Base-by-base conservation (phyloP, 768 basidiomycete genomes). In the Coprinopsis marcescibilis region DNA sequence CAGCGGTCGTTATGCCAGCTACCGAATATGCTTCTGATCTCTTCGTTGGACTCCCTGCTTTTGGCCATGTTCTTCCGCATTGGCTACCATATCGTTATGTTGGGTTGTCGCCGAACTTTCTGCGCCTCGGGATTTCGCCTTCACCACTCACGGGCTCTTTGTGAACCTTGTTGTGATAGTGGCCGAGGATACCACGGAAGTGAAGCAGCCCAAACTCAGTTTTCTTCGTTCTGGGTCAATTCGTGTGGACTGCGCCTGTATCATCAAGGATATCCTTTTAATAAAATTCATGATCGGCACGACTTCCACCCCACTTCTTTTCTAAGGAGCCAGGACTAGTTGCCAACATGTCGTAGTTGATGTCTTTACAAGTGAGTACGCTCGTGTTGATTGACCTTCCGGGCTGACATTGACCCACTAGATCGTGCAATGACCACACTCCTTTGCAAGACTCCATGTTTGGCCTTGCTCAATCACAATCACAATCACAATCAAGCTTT, bases 1-100 rank as follows among this genome's bases (percentile, higher is more conserved):
- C 14, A 89, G 87, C 52, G 95, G 95, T 42, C 81, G 90, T 50
- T 94, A 92, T 57, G 86, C 89, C 43, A 91, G 89, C 60, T 92
- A 92, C 71, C 85, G 89, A 52, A 89, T 92, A 63, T 90, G 89
- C 69, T 91, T 89, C 67, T 89, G 72, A 59, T 50, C 32, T 38
- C 11, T n/a, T n/a, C 32, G 29, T 44, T 14, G 44, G 30, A 45
- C 39, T 43, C 26, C 14, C 13, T 39, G 44, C 38, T 33, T 41
- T 42, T 44, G 3, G 19, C 40, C 42, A 17, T 44, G 21, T 44
- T 29, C 27, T 30, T 30, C 14, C 27, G 25, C 41, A 32, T 8
- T 27, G 21, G 41, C 41, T 19, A 30, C 30, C 26, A 14, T 43
- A 43, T 43, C 41, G 41, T 29, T 17, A 40, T 40, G 41, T 43